Conservation (phyloP, 2,329 filamentous ascomycete genomes). For the Cladosporium sp. region DNA sequence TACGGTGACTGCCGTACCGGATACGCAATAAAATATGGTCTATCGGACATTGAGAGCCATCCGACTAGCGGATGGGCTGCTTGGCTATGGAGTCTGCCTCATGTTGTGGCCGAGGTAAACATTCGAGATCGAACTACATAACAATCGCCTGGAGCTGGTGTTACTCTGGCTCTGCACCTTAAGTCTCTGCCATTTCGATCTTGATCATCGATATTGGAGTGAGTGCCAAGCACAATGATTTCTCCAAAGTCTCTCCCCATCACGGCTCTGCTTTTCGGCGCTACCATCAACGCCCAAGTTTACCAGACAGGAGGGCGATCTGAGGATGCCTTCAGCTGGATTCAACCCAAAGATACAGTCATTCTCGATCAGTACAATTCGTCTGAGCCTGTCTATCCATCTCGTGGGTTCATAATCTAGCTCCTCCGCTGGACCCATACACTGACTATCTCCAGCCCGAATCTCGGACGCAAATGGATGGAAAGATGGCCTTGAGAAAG, state of each 20-base stretch:
- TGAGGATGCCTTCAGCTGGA: constrained; percentile 6
- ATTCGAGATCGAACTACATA: background rate
- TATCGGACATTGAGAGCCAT: background rate
- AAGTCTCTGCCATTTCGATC: background rate
- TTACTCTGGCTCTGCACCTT: too few relatives aligned
- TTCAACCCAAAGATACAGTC: constrained; percentile 2
- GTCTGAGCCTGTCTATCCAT: constrained; percentile 6
- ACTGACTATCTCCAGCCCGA: constrained; percentile 2
- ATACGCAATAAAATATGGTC: background rate
- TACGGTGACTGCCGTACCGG: background rate
- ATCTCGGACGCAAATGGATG: constrained; percentile 25
- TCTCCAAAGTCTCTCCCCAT: background rate
- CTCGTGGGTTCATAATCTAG: background rate
- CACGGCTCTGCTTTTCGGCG: background rate
- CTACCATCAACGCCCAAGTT: background rate
- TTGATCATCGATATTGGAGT: background rate
- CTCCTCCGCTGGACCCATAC: background rate
- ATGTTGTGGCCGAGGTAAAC: background rate
- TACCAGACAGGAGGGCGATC: constrained; percentile 1
- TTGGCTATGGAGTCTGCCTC: background rate
- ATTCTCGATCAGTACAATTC: constrained; percentile 8
- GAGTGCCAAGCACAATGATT: background rate
- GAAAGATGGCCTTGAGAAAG: constrained; percentile 33
- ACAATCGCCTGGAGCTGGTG: background rate
- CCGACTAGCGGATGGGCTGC: background rate